Evolutionary conservation across 805 yeast species (phyloP).

Genomic region (Wickerhamia fluorescens): DNA sequence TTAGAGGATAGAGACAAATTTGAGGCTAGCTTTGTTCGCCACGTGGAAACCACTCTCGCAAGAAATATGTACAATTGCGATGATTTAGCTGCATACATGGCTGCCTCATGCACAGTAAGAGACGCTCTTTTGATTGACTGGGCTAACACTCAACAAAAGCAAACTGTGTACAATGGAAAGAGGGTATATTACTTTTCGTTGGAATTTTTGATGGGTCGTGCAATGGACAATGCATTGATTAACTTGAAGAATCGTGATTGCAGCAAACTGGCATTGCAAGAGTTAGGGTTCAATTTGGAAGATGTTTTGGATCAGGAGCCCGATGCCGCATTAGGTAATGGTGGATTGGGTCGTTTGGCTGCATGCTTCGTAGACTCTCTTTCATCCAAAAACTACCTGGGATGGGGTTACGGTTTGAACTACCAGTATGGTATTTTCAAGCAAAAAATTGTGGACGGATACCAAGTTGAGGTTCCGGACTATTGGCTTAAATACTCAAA

Average conservation of each 20-base stretch:
- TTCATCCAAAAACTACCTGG: slow-evolving; percentile 79
- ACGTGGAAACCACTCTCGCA: slow-evolving; percentile 89
- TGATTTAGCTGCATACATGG: slow-evolving; percentile 86
- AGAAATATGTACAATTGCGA: slow-evolving; percentile 90
- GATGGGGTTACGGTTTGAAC: slow-evolving; percentile 95
- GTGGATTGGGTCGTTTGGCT: slow-evolving; percentile 91
- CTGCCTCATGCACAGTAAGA: slow-evolving; percentile 70
- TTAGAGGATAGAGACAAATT: slow-evolving; percentile 44
- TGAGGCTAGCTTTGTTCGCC: slow-evolving; percentile 64
- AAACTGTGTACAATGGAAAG: slow-evolving; percentile 76
- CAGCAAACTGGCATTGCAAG: slow-evolving; percentile 41
- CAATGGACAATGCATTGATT: slow-evolving; percentile 88
- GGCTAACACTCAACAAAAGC: slow-evolving; percentile 90
- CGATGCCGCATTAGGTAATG: slow-evolving; percentile 93
- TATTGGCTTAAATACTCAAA: slow-evolving; percentile 85
- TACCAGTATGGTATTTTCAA: slow-evolving; percentile 91
- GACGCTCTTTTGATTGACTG: slow-evolving; percentile 79
- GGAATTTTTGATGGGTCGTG: slow-evolving; percentile 92
- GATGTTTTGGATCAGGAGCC: slow-evolving; percentile 82
- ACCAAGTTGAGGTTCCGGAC: slow-evolving; percentile 92
- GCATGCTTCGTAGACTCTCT: slow-evolving; percentile 91
- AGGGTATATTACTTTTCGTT: slow-evolving; percentile 80
- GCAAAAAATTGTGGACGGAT: slow-evolving; percentile 84
- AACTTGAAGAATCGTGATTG: slow-evolving; percentile 63
- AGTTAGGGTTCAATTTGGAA: slow-evolving; percentile 82